A percentile compares a stretch with the other conserved stretches of the same genome.
phyloP scores from a whole-genome alignment of 306 rosid genomes.

The Castanea crenata region DNA sequence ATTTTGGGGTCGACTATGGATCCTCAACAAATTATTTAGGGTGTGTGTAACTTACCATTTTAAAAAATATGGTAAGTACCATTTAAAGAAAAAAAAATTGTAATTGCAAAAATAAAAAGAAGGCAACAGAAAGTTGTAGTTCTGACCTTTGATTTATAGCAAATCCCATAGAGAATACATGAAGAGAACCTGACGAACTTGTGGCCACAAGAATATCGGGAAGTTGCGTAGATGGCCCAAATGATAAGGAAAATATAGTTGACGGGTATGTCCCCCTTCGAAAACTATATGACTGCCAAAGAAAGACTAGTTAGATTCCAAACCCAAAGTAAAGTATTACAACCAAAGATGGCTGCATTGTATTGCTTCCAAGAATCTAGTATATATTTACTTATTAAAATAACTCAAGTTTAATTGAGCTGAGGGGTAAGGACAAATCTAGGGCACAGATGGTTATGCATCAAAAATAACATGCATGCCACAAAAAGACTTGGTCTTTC shows the following conservation, averaged over 20 bases:
- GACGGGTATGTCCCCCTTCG: conserved; percentile 94
- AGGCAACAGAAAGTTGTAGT: conserved; percentile 18
- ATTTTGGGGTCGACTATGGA: no score
- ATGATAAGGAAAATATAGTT: conserved; percentile 82
- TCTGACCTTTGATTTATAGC: conserved; percentile 65
- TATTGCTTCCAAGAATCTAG: conserved; percentile 5
- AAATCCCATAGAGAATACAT: conserved; percentile 76
- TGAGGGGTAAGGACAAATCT: neutral
- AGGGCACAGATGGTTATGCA: neutral
- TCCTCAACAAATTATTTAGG: no score
- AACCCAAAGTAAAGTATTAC: neutral
- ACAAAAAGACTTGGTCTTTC: neutral
- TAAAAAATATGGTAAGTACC: no score
- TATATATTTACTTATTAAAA: neutral
- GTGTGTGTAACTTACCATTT: no score
- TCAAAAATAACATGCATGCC: neutral
- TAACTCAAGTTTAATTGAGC: neutral
- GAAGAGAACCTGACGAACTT: conserved; percentile 93
- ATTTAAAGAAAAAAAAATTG: no score
- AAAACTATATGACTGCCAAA: conserved; percentile 80
- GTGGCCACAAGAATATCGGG: conserved; percentile 90
- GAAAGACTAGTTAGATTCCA: conserved; percentile 32
- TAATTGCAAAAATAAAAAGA: neutral
- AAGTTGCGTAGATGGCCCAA: conserved; percentile 72
- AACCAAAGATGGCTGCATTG: conserved; percentile 7